Percentiles rank a stretch among this genome's conserved stretches.
phyloP scores from a whole-genome alignment of 108 stramenopile genomes.

The Cyclotella baltica region DNA sequence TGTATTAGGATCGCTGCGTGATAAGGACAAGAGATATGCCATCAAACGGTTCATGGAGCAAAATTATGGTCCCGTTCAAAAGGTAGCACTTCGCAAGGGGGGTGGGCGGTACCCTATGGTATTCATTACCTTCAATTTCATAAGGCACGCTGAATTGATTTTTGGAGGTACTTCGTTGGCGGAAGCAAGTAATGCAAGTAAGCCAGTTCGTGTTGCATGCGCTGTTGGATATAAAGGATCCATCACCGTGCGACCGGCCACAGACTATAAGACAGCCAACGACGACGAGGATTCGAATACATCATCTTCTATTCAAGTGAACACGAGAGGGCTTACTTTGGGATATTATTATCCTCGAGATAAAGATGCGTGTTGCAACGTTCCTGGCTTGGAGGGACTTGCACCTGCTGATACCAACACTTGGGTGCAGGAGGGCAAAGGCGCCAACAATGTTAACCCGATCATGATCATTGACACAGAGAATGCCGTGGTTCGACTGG shows the following conservation, averaged over 20 bases:
- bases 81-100: background rate
- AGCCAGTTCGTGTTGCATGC: background rate
- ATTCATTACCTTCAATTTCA: constrained; percentile 19
- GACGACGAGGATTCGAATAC: constrained; percentile 15
- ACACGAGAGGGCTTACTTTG: constrained; percentile 6
- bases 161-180: constrained; percentile 20
- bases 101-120: constrained; percentile 12
- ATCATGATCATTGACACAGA: constrained; percentile 4
- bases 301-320: constrained; percentile 3
- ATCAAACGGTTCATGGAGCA: constrained; percentile 8
- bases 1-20: constrained; percentile 1
- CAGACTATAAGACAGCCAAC: constrained; percentile 8
- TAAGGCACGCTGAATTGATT: constrained; percentile 26
- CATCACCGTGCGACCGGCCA: constrained; percentile 19
- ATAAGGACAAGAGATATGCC: background rate
- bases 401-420: background rate
- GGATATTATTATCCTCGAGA: constrained; percentile 31
- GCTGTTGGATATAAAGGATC: constrained; percentile 2
- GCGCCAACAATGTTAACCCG: background rate
- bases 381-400: constrained; percentile 1
- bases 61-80: constrained; percentile 38
- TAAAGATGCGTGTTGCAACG: background rate
- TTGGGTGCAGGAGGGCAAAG: constrained; percentile 5
- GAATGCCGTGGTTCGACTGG: constrained; percentile 7
- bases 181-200: background rate